Evolutionary conservation across 805 yeast species (phyloP), one percentile per base, ranked within the genome.

Genomic region (Dipodascus geniculatus): DNA sequence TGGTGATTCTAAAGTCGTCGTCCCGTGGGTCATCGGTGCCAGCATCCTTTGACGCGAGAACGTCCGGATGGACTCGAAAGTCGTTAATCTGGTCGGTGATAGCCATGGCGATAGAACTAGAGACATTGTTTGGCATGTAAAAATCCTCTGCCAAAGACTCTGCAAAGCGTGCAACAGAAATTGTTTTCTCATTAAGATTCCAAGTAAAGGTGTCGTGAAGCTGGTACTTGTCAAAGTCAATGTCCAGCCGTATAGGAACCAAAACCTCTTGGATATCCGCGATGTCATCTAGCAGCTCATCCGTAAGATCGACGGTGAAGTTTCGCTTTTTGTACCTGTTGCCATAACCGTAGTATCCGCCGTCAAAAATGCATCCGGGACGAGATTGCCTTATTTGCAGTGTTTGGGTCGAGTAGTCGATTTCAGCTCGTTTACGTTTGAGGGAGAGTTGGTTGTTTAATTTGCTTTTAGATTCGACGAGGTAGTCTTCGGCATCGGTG

Each of bases 271-370:
- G 64, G 6, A 68, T 63, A 2, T 70, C 70, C 1, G 81, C 75
- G 54, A 70, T 65, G 48, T 67, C 66, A 58, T 75, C 58, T 68
- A 68, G 58, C 64, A 71, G 58, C 67, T 63, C 72, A 50, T 76
- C 80, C 22, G 81, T 72, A 9, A 75, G 75, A 51, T 76, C 63
- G 23, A 51, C 53, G 55, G 76, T 68, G 14, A 65, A 62, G 1
- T 64, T 58, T 20, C 54, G 63, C 56, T 67, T 69, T 42, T 74
- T 65, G 53, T 62, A 72, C 64, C 57, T 77, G 66, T 93, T 91
- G 2, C 97, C 98, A 65, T 89, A 91, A 0, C 97, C 98, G 59
- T 83, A 82, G 67, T 88, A 91, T 1, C 98, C 99, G 63, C 86
- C 93, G 19, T 96, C 95, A 90, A 96, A 93, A 28, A 91, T 82